These are phyloP conservation scores for Mycena capillaripes DNA, from an alignment of 768 basidiomycete genomes.

Conservation along the genomic window DNA sequence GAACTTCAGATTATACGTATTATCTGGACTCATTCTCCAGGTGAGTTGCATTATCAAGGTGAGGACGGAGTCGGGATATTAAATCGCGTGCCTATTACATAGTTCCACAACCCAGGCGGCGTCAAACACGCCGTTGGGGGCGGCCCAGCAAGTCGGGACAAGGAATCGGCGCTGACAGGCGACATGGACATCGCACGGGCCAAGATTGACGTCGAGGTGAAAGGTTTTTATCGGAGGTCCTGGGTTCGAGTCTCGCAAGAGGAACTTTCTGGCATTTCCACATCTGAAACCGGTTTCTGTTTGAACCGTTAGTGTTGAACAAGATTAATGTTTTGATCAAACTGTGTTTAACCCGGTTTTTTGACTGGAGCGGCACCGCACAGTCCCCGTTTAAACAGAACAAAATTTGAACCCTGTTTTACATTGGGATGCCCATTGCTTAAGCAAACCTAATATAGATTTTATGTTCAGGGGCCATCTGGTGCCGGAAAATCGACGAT, in stretches of 20 bases:
- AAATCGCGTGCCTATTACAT: neutral
- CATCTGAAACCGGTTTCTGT: no score
- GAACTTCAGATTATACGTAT: conserved; percentile 31
- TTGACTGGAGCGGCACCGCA: no score
- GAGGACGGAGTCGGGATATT: neutral
- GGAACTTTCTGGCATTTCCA: no score
- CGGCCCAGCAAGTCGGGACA: conserved; percentile 17
- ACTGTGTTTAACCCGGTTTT: no score
- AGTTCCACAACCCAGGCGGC: conserved; percentile 36
- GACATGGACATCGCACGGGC: conserved; percentile 37
- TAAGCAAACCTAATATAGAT: no score
- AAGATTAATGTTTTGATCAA: no score
- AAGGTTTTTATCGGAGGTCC: conserved; percentile 2
- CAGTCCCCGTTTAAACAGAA: no score
- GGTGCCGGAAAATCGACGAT: conserved; percentile 37
- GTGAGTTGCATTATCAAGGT: neutral
- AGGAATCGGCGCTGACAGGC: conserved; percentile 30
- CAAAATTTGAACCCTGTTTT: no score
- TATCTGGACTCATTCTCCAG: conserved; percentile 39
- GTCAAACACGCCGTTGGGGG: conserved; percentile 31
- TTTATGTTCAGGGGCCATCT: conserved; percentile 16
- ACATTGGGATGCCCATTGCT: no score
- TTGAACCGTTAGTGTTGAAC: no score
- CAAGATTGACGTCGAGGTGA: conserved; percentile 36
- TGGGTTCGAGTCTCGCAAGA: conserved; percentile 30